Evolutionary conservation across 108 stramenopile species (phyloP), one percentile per base, ranked within the genome.

Genomic region (Craspedostauros australis): DNA sequence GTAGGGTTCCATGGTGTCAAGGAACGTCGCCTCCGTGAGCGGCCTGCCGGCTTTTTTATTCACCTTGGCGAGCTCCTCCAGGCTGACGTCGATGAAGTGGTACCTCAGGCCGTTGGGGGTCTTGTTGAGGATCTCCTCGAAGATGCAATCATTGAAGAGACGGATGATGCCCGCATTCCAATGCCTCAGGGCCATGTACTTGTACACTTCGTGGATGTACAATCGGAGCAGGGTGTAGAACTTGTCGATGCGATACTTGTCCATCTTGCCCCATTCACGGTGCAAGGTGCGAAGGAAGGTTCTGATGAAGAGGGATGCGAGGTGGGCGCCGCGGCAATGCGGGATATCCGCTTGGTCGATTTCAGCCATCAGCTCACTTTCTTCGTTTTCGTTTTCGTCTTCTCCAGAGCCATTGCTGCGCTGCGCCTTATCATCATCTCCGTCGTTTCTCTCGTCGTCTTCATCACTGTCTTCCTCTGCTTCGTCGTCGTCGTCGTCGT

Each of bases 171-270:
- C 92, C 20, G 74, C 46, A 56, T 84, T 91, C 88, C 86, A 93
- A 36, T 80, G 68, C 0, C 91, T 79, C 37, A 64, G 66, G 12
- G 83, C 82, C 87, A 88, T 90, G 77, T 91, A 91, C 46, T 80
- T 67, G 79, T 82, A 93, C 7, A 82, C 76, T 67, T 92, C 75
- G 39, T 70, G 57, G 52, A 93, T 57, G 66, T 85, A 77, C 25
- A 77, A 51, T 28, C 95, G 77, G 39, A 90, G 69, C 37, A 88
- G 62, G 18, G 86, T 88, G 64, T 96, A 96, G 42, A 96, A 92
- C 54, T 96, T 96, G 59, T 96, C 90, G 6, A 96, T 68, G 6
- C 95, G 75, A 60, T 96, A 83, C 73, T 93, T 89, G 64, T 96
- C 95, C 63, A 96, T 84, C 43, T 77, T 76, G 5, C 80, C 86